Conservation (phyloP, 2,329 filamentous ascomycete genomes). For the Blastomyces gilchristii region DNA sequence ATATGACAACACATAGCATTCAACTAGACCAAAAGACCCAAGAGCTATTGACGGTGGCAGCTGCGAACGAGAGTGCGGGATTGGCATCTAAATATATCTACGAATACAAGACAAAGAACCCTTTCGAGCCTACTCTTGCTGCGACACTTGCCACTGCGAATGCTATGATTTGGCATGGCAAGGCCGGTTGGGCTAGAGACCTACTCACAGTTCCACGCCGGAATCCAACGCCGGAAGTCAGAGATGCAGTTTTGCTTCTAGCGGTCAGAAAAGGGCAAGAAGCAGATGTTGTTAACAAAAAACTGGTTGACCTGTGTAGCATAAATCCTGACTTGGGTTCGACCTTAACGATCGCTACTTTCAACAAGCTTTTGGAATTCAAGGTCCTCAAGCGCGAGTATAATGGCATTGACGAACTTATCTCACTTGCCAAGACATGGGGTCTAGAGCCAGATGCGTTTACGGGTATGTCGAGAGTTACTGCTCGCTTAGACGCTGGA, state of each 20-base stretch:
- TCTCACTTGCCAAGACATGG: constrained; percentile 55
- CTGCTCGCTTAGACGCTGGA: constrained; percentile 61
- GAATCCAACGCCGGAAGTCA: constrained; percentile 46
- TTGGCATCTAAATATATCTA: constrained; percentile 60
- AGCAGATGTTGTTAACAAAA: constrained; percentile 60
- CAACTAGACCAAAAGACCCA: constrained; percentile 34
- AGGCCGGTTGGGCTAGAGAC: constrained; percentile 52
- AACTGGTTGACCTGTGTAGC: constrained; percentile 57
- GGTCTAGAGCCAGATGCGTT: constrained; percentile 56
- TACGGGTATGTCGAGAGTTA: constrained; percentile 65
- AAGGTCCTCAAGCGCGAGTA: constrained; percentile 61
- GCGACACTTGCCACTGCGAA: constrained; percentile 49
- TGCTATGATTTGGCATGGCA: constrained; percentile 50
- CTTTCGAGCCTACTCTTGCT: constrained; percentile 33
- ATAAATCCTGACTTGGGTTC: constrained; percentile 36
- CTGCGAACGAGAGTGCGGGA: constrained; percentile 48
- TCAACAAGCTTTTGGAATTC: constrained; percentile 66
- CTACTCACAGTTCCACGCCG: constrained; percentile 45
- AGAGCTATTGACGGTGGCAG: constrained; percentile 51
- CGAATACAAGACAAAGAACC: constrained; percentile 36
- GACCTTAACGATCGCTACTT: constrained; percentile 56
- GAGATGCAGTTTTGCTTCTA: constrained; percentile 67
- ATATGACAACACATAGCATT: constrained; percentile 18
- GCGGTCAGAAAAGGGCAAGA: constrained; percentile 61
- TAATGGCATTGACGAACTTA: constrained; percentile 62